Evolutionary conservation across 768 basidiomycete genomes (phyloP), one percentile per base, ranked within the genome.

Genomic region (Pulveroboletus frians): DNA sequence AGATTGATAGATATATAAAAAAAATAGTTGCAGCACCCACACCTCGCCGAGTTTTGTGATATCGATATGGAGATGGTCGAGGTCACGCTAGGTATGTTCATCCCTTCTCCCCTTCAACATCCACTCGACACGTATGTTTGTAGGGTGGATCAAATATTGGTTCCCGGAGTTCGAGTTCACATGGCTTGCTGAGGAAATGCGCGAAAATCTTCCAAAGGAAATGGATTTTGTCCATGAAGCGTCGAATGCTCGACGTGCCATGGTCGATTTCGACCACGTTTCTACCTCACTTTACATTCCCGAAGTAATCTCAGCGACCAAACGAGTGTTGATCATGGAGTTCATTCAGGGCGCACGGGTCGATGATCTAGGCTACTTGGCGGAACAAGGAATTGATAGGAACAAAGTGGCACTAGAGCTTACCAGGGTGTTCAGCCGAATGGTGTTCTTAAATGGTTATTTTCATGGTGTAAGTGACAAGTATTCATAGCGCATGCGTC

Each of bases 141-240:
- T 43, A 84, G 84, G 84, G 15, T 85, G 90, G 80, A 84, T 99
- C 55, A 94, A 94, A 61, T 80, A 79, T 51, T 83, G 91, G 77
- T 98, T 98, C 67, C 96, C 96, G 1, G 84, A 93, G 46, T 99
- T 98, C 58, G 94, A 97, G 65, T 89, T 95, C 62, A 84, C 84
- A 0, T 96, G 93, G 94, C 76, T 95, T 10, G 72, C 87, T 50
- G 89, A 92, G 57, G 96, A 98, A 71, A 98, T 99, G 94, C 82
- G 85, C 29, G 80, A 84, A 55, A 93, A 93, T 63, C 70, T 91
- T 26, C 92, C 92, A 0, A 85, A 87, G 58, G 94, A 98, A 69
- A 90, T 97, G 90, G 83, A 99, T 69, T 98, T 99, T 62, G 69
- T 80, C 13, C 84, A 92, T 55, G 96, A 99, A 72, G 92, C 92